Base-by-base conservation (phyloP, 2,329 filamentous ascomycete species). In the Curvularia eragrostidis region DNA sequence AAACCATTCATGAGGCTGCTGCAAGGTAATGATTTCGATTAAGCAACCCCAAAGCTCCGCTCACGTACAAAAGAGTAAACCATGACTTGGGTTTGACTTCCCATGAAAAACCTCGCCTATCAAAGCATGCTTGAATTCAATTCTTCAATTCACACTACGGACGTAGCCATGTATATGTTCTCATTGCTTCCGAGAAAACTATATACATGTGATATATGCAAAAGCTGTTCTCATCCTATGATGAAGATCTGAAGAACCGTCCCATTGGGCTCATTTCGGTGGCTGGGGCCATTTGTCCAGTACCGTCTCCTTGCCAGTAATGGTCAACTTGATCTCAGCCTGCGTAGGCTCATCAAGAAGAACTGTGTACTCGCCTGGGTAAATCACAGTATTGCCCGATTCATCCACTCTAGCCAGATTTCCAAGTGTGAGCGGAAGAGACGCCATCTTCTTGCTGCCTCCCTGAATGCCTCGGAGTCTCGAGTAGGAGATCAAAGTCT, bases 401-500 rank as follows among this genome's bases (percentile, higher is more conserved):
- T 80, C 77, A 56, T 85, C 82, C 0, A 80, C 79, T 1, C 85
- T 74, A 1, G 81, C 80, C 36, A 87, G 65, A 23, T 76, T 79
- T 0, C 81, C 84, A 1, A 87, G 71, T 2, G 78, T 83, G 24
- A 84, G 61, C 5, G 75, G 69, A 4, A 86, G 66, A 0, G 64
- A 63, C 0, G 74, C 77, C 4, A 66, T 77, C 5, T 49, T 52
- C 0, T 69, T 71, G 15, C 67, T 52, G 0, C 76, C 78, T 0
- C 76, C 62, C 4, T 68, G 56, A 38, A 84, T 70, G 32, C 72
- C 66, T 51, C 72, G 72, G 3, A 84, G 62, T n/a, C 84, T 76
- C 1, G 73, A 68, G 64, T 86, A 87, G 1, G 79, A 78, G 1
- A 81, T 82, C 0, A 87, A 77, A 1, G 78, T 79, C 72, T 86